Conservation (phyloP, 352 stramenopile species). For the Globisporangium yorkense region DNA sequence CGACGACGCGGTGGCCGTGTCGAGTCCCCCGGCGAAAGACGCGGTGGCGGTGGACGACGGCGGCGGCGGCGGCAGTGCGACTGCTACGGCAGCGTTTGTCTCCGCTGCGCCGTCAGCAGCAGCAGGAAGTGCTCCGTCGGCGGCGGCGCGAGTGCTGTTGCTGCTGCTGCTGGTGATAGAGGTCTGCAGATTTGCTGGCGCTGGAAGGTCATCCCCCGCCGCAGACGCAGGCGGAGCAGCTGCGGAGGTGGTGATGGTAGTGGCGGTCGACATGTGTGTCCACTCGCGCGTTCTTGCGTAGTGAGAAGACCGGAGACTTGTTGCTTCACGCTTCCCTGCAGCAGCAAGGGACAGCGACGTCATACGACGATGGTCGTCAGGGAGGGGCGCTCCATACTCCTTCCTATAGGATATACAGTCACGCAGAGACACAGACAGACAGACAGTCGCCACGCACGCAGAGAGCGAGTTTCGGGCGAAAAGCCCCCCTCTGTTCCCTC, state of each 20-base stretch:
- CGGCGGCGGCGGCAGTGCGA: not conserved
- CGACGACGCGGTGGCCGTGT: conserved; percentile 7
- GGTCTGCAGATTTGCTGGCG: not conserved
- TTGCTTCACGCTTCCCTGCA: conserved; percentile 2
- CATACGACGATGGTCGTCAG: not conserved
- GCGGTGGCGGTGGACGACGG: not conserved
- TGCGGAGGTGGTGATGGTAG: not conserved
- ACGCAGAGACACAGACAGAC: conserved; percentile 3
- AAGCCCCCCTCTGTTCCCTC: not conserved
- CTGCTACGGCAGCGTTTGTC: no score
- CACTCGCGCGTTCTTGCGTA: not conserved
- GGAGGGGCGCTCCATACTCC: not conserved
- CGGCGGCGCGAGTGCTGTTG: not conserved
- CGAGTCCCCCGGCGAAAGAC: not conserved
- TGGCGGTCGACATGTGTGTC: not conserved
- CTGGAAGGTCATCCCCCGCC: not conserved
- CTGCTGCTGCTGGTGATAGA: not conserved
- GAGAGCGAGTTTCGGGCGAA: conserved; percentile 15
- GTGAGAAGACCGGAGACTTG: not conserved
- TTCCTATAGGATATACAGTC: not conserved
- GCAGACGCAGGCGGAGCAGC: not conserved
- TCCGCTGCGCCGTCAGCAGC: no score
- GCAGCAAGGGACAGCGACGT: not conserved
- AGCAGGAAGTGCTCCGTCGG: not conserved
- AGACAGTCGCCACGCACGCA: conserved; percentile 5